phyloP scores from a whole-genome alignment of 441 rosid genomes.

The Pelargonium myrrhifolium region DNA sequence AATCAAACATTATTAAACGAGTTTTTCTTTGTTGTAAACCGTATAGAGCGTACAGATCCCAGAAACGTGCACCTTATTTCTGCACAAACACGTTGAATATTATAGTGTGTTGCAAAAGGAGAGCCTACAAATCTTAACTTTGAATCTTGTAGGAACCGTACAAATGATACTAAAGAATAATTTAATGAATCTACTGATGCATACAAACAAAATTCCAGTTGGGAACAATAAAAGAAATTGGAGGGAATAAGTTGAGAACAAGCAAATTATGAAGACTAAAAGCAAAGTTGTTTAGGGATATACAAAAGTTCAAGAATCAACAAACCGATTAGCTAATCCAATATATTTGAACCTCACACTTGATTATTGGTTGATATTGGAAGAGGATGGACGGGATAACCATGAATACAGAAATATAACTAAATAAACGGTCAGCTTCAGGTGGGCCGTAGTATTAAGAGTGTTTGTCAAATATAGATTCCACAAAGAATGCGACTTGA shows the following conservation, averaged over 20 bases:
- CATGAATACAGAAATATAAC: background rate
- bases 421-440: background rate
- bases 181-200: no score
- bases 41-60: slow-evolving; percentile 1
- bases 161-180: no score
- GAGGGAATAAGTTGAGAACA: no score
- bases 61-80: slow-evolving; percentile 15
- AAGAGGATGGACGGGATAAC: background rate
- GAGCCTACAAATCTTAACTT: background rate
- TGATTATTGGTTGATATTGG: background rate
- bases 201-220: no score
- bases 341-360: background rate
- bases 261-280: background rate
- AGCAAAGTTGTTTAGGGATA: background rate
- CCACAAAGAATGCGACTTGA: background rate
- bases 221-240: no score
- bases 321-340: background rate
- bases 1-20: slow-evolving; percentile 25
- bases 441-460: background rate
- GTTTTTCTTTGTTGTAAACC: background rate
- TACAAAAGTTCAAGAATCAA: background rate
- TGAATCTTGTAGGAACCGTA: background rate
- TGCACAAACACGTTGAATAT: background rate
- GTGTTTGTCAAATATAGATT: background rate
- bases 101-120: background rate